phyloP scores from a whole-genome alignment of 179 eudicot genomes.

The Beta macrorhiza region DNA sequence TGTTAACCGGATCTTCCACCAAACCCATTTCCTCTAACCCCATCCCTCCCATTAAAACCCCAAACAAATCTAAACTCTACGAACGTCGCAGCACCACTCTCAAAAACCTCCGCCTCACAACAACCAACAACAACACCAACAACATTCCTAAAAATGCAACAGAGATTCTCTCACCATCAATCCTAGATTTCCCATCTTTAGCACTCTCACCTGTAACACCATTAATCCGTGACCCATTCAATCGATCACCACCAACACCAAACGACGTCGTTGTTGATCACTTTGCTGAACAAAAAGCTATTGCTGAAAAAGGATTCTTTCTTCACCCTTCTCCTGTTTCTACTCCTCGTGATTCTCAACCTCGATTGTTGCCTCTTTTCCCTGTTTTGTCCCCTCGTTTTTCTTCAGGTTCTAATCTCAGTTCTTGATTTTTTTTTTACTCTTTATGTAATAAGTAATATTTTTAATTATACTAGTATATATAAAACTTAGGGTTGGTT shows the following conservation, averaged over 20 bases:
- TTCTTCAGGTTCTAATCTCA: constrained; percentile 46
- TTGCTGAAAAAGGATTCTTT: constrained; percentile 61
- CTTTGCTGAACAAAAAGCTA: constrained; percentile 69
- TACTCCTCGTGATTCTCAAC: constrained; percentile 69
- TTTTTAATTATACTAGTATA: not conserved
- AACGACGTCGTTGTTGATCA: constrained; percentile 28
- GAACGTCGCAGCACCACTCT: constrained; percentile 62
- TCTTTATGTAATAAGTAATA: not conserved
- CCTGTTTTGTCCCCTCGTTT: constrained; percentile 64
- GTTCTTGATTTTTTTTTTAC: constrained; percentile 19
- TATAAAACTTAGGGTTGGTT: not conserved
- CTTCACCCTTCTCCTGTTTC: constrained; percentile 72
- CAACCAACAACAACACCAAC: constrained; percentile 33
- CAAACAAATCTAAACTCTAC: constrained; percentile 54
- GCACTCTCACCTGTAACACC: constrained; percentile 83
- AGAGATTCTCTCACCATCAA: constrained; percentile 61
- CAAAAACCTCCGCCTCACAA: constrained; percentile 50
- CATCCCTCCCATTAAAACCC: constrained; percentile 63
- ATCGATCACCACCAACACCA: constrained; percentile 31
- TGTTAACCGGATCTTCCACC: constrained; percentile 77
- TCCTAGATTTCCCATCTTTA: constrained; percentile 70
- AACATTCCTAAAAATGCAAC: not conserved
- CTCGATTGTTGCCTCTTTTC: constrained; percentile 69
- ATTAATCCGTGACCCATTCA: constrained; percentile 71
- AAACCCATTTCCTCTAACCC: constrained; percentile 18